Evolutionary conservation across 2,329 filamentous ascomycete species (phyloP).

Genomic region (Paracamarosporium sp.): DNA sequence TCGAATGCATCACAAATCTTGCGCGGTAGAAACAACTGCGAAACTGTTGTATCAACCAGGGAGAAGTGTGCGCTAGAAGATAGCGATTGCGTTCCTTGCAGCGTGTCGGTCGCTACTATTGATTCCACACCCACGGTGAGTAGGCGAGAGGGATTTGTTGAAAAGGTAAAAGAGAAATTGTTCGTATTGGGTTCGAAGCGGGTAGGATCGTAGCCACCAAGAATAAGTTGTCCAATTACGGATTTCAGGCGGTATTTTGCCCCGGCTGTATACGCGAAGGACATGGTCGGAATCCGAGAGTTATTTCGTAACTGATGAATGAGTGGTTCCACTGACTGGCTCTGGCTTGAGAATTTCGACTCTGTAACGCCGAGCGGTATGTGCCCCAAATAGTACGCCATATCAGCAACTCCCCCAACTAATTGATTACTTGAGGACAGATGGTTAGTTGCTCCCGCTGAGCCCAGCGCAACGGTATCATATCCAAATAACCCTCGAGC

Average conservation of each 20-base stretch:
- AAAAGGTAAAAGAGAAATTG: conserved; percentile 41
- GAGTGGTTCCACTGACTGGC: conserved; percentile 33
- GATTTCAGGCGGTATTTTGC: conserved; percentile 42
- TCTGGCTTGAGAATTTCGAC: conserved; percentile 36
- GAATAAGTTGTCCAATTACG: conserved; percentile 43
- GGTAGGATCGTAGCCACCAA: conserved; percentile 52
- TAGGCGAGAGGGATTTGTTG: conserved; percentile 37
- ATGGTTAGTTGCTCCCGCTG: conserved; percentile 23
- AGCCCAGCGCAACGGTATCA: conserved; percentile 37
- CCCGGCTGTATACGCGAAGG: conserved; percentile 46
- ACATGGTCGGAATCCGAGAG: conserved; percentile 41
- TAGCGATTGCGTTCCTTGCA: conserved; percentile 43
- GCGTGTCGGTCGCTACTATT: conserved; percentile 37
- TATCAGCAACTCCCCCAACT: conserved; percentile 36
- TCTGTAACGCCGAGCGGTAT: conserved; percentile 37
- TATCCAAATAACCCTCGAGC: conserved; percentile 39
- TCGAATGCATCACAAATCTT: conserved; percentile 49
- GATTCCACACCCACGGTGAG: conserved; percentile 43
- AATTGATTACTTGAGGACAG: conserved; percentile 35
- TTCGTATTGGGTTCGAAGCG: conserved; percentile 41
- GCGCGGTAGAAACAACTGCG: conserved; percentile 51
- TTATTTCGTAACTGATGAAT: conserved; percentile 35
- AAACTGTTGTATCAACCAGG: conserved; percentile 50
- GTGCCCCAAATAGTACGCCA: conserved; percentile 39
- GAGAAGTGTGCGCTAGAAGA: conserved; percentile 39